A percentile compares a stretch with the other conserved stretches of the same genome.
These are phyloP conservation scores for Fusarium beomiforme DNA, from an alignment of 2,329 filamentous ascomycete genomes.

Conservation along the genomic window DNA sequence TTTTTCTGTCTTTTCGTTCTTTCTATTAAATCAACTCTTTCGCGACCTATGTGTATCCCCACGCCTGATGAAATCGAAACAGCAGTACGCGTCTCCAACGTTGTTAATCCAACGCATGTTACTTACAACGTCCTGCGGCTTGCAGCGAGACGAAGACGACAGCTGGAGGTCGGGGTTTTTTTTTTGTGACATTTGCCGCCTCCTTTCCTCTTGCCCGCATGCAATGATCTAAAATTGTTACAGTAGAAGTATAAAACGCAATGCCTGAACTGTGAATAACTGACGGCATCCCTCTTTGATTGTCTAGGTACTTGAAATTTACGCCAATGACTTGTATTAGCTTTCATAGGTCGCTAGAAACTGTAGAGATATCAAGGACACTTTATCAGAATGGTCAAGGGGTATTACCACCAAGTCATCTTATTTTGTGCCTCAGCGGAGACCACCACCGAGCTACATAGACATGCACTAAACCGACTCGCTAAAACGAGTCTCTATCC, in stretches of 20 bases:
- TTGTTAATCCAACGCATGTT: too few species aligned
- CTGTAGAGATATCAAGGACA: not conserved
- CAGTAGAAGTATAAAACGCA: not conserved
- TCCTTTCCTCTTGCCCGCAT: not conserved
- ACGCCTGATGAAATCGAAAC: constrained; percentile 1
- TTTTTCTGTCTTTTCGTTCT: too few species aligned
- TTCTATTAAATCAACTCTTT: constrained; percentile 6
- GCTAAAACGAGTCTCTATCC: constrained; percentile 7
- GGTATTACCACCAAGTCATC: not conserved
- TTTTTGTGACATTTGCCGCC: not conserved
- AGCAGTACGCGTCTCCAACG: not conserved
- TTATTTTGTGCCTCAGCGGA: not conserved
- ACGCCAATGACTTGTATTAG: not conserved
- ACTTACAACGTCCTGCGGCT: too few species aligned
- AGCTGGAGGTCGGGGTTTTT: too few species aligned
- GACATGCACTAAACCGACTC: constrained; percentile 13
- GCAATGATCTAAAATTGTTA: not conserved
- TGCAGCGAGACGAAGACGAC: not conserved
- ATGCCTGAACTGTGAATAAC: not conserved
- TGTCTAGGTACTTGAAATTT: not conserved
- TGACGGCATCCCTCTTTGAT: not conserved
- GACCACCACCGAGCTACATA: not conserved
- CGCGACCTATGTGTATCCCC: constrained; percentile 13
- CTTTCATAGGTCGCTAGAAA: not conserved
- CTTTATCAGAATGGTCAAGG: not conserved